Conservation (phyloP, 202 grass and related monocot genomes). For the Panicum hallii region DNA sequence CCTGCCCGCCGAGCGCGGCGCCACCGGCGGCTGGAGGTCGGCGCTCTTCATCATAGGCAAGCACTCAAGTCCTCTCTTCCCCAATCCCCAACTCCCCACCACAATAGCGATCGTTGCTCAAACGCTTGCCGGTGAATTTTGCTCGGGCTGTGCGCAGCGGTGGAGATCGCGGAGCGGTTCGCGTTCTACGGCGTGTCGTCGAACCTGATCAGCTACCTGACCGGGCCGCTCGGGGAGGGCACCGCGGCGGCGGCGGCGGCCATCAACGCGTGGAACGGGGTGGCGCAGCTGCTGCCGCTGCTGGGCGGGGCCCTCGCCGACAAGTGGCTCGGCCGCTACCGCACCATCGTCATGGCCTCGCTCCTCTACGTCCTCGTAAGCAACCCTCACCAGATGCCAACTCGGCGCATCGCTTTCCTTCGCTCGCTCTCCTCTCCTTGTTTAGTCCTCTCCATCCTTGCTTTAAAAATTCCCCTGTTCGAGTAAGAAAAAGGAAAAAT, state of each 20-base stretch:
- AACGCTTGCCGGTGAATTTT: too few species aligned
- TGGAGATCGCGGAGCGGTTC: constrained; percentile 84
- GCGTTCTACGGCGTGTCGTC: constrained; percentile 68
- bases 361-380: constrained; percentile 76
- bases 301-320: constrained; percentile 77
- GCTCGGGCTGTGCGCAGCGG: constrained; percentile 42
- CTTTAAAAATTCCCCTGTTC: background rate
- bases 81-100: background rate
- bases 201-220: constrained; percentile 89
- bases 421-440: background rate
- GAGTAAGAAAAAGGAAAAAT: too few species aligned
- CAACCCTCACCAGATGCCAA: background rate
- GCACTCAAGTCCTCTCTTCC: background rate
- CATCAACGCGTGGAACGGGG: constrained; percentile 79
- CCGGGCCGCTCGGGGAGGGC: constrained; percentile 65
- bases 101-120: background rate
- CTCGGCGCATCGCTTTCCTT: background rate
- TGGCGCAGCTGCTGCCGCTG: constrained; percentile 75
- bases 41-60: constrained; percentile 86
- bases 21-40: constrained; percentile 71
- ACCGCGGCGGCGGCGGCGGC: constrained; percentile 64
- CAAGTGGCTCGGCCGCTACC: constrained; percentile 78
- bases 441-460: too few species aligned
- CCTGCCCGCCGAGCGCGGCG: constrained; percentile 46
- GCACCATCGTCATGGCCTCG: constrained; percentile 68